Percentiles rank a stretch among this genome's conserved stretches.
Evolutionary conservation across 1,139 yeast species (phyloP).

Genomic region (Pichia sp.): DNA sequence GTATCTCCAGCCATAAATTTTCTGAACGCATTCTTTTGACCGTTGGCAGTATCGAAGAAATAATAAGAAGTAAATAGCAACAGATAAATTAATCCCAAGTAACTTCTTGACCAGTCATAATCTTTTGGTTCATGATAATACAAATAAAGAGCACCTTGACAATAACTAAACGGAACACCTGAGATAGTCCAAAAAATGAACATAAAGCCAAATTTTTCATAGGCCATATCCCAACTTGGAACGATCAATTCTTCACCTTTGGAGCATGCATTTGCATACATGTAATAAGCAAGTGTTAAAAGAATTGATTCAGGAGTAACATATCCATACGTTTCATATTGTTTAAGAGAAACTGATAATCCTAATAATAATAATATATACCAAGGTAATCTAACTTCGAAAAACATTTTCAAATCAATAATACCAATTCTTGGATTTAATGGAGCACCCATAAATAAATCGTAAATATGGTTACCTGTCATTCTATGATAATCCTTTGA

Average conservation of each 20-base stretch:
- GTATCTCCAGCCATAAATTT: constrained; percentile 79
- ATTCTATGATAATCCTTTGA: constrained; percentile 75
- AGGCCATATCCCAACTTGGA: constrained; percentile 99
- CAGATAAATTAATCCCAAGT: constrained; percentile 51
- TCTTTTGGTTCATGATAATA: constrained; percentile 78
- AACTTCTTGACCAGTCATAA: constrained; percentile 62
- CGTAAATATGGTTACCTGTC: constrained; percentile 89
- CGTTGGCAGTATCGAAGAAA: constrained; percentile 91
- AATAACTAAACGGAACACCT: constrained; percentile 97
- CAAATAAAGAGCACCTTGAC: constrained; percentile 83
- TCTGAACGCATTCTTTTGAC: constrained; percentile 92
- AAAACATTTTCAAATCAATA: constrained; percentile 91
- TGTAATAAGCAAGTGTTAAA: constrained; percentile 80
- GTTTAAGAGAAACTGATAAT: constrained; percentile 68
- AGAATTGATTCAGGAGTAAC: constrained; percentile 72
- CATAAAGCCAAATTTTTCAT: constrained; percentile 98
- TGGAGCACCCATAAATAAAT: constrained; percentile 95
- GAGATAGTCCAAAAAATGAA: constrained; percentile 97
- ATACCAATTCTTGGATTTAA: constrained; percentile 92
- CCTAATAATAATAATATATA: constrained; percentile 78
- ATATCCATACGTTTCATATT: constrained; percentile 73
- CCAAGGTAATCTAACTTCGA: constrained; percentile 97
- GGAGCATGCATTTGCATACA: constrained; percentile 94
- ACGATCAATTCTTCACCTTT: constrained; percentile 97
- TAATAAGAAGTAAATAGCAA: constrained; percentile 68